Conservation (phyloP, 2,329 filamentous ascomycete species). For the Colletotrichum lentis region DNA sequence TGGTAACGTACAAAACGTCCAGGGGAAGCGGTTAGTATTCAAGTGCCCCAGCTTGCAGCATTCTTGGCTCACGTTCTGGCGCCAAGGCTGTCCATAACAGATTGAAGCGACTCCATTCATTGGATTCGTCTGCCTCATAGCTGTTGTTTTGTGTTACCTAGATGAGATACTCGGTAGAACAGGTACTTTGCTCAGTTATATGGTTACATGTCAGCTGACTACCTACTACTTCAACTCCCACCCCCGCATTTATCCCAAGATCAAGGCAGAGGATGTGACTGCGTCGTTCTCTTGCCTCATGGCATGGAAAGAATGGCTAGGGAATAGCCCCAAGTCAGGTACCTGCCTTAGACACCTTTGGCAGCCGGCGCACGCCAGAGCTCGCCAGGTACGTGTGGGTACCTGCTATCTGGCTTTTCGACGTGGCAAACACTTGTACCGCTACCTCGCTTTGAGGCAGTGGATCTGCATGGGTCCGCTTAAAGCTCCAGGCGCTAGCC, state of each 20-base stretch:
- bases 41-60: conserved; percentile 28
- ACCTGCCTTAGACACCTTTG: conserved; percentile 21
- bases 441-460: conserved; percentile 26
- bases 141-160: not conserved
- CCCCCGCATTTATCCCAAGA: not conserved
- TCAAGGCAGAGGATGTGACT: conserved; percentile 5
- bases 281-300: conserved; percentile 32
- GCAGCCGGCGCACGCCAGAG: conserved; percentile 4
- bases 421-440: not conserved
- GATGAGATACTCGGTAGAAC: not conserved
- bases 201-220: not conserved
- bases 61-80: conserved; percentile 3
- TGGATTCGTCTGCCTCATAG: not conserved
- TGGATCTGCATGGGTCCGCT: conserved; percentile 32
- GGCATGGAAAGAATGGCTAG: not conserved
- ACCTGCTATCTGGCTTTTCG: not conserved
- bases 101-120: not conserved
- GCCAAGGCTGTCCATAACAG: no score
- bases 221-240: no score
- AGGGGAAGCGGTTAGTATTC: not conserved
- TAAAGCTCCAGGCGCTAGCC: conserved; percentile 15
- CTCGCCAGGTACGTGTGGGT: not conserved
- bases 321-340: conserved; percentile 17
- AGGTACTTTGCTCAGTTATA: not conserved
- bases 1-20: not conserved